Percentiles rank a stretch among this genome's conserved stretches.
Evolutionary conservation across 768 basidiomycete genomes (phyloP).

Genomic region (Cystofilobasidium macerans): DNA sequence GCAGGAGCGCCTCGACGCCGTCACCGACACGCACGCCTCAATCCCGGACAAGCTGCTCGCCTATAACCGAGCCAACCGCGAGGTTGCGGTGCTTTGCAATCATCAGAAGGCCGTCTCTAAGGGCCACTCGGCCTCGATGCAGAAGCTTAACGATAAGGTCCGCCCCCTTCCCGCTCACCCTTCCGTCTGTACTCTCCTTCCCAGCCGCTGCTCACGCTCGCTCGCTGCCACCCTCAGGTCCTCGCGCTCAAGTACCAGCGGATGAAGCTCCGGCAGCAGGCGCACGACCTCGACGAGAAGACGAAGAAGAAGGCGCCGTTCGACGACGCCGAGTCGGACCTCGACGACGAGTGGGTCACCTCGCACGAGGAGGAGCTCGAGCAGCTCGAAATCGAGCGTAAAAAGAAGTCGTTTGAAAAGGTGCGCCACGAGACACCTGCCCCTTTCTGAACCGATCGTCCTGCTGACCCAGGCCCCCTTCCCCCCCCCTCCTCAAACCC

Average conservation of each 20-base stretch:
- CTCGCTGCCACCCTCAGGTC: constrained; percentile 46
- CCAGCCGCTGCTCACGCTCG: too few relatives aligned
- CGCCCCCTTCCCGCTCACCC: constrained; percentile 26
- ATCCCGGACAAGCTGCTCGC: constrained; percentile 94
- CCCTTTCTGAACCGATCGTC: too few relatives aligned
- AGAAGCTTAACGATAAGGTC: constrained; percentile 85
- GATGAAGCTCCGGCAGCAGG: constrained; percentile 84
- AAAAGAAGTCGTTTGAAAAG: constrained; percentile 85
- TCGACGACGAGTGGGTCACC: constrained; percentile 83
- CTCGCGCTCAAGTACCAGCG: constrained; percentile 87
- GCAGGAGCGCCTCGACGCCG: constrained; percentile 74
- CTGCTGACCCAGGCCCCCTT: too few relatives aligned
- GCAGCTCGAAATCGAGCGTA: constrained; percentile 75
- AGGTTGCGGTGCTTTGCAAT: constrained; percentile 96
- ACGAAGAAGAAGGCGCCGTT: constrained; percentile 69
- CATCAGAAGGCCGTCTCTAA: constrained; percentile 93
- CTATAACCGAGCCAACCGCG: constrained; percentile 92
- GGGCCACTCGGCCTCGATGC: constrained; percentile 85
- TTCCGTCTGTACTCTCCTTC: background rate
- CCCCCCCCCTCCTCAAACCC: background rate
- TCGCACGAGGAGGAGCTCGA: constrained; percentile 66
- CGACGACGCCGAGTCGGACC: constrained; percentile 72
- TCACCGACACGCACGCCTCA: constrained; percentile 55
- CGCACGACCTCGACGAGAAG: constrained; percentile 66
- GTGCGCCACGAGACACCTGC: too few relatives aligned